phyloP scores from a whole-genome alignment of 2,329 filamentous ascomycete species.

The Ophiostoma novo-ulmi region DNA sequence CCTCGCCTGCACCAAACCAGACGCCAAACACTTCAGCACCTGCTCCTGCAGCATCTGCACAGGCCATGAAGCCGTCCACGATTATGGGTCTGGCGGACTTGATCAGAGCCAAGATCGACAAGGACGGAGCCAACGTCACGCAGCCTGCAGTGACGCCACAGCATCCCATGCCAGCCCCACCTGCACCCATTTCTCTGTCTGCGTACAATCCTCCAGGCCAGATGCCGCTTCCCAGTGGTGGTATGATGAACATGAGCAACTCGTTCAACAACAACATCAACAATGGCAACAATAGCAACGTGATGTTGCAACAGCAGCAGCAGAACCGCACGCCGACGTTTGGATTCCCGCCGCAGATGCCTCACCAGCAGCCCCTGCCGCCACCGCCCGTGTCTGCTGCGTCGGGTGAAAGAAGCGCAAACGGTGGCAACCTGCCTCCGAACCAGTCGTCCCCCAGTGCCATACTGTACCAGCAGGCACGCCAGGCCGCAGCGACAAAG shows the following conservation, averaged over 20 bases:
- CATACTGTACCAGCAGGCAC: slow-evolving; percentile 53
- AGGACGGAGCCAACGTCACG: slow-evolving; percentile 18
- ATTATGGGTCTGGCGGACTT: slow-evolving; percentile 29
- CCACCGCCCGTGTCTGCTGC: background rate
- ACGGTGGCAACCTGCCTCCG: slow-evolving; percentile 43
- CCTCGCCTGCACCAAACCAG: background rate
- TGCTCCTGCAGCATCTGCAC: background rate
- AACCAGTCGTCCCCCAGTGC: slow-evolving; percentile 53
- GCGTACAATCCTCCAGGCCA: background rate
- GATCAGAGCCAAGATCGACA: slow-evolving; percentile 30
- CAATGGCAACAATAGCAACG: slow-evolving; percentile 26
- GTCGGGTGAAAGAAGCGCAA: background rate
- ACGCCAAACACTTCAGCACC: background rate
- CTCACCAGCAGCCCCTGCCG: slow-evolving; percentile 29
- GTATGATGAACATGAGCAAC: background rate
- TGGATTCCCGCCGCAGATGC: slow-evolving; percentile 15
- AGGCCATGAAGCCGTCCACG: background rate
- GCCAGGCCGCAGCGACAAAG: slow-evolving; percentile 55
- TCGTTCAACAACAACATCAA: slow-evolving; percentile 6
- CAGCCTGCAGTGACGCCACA: background rate
- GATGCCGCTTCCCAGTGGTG: background rate
- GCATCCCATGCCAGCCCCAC: slow-evolving; percentile 12
- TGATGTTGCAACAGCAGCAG: slow-evolving; percentile 9
- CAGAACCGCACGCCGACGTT: slow-evolving; percentile 20
- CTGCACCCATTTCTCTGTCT: background rate